Conservation (phyloP, 805 yeast species). For the Teunomyces tritomae region DNA sequence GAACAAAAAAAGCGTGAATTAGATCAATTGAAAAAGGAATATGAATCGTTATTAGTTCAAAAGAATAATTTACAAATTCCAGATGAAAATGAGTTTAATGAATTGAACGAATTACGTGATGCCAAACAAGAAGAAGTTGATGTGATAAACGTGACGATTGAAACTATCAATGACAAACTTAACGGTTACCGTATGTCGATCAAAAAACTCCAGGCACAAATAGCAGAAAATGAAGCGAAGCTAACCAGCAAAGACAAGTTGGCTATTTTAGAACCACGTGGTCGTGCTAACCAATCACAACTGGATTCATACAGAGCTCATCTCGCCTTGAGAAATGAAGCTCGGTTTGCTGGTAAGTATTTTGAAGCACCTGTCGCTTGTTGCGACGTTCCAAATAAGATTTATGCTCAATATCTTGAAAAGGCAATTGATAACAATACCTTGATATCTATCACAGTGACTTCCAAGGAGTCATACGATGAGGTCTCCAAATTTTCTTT, state of each 20-base stretch:
- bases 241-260: slow-evolving; percentile 52
- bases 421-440: slow-evolving; percentile 53
- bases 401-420: slow-evolving; percentile 56
- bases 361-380: slow-evolving; percentile 76
- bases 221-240: slow-evolving; percentile 11
- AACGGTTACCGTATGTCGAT: slow-evolving; percentile 5
- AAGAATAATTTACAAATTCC: slow-evolving; percentile 23
- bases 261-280: slow-evolving; percentile 37
- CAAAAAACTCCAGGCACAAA: not conserved
- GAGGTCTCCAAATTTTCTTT: slow-evolving; percentile 39
- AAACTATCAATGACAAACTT: slow-evolving; percentile 10
- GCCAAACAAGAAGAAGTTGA: slow-evolving; percentile 16
- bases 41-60: slow-evolving; percentile 16
- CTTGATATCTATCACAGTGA: slow-evolving; percentile 62
- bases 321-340: slow-evolving; percentile 37
- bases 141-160: slow-evolving; percentile 7
- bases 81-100: slow-evolving; percentile 24
- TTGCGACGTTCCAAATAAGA: slow-evolving; percentile 49
- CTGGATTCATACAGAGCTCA: slow-evolving; percentile 42
- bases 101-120: slow-evolving; percentile 20
- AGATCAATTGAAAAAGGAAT: slow-evolving; percentile 8
- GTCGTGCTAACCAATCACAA: slow-evolving; percentile 30
- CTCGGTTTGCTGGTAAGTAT: slow-evolving; percentile 41
- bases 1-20: slow-evolving; percentile 11
- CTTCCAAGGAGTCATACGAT: slow-evolving; percentile 48